Evolutionary conservation across 495 filamentous ascomycete species (phyloP).

Genomic region (Umbilicaria muhlenbergii): DNA sequence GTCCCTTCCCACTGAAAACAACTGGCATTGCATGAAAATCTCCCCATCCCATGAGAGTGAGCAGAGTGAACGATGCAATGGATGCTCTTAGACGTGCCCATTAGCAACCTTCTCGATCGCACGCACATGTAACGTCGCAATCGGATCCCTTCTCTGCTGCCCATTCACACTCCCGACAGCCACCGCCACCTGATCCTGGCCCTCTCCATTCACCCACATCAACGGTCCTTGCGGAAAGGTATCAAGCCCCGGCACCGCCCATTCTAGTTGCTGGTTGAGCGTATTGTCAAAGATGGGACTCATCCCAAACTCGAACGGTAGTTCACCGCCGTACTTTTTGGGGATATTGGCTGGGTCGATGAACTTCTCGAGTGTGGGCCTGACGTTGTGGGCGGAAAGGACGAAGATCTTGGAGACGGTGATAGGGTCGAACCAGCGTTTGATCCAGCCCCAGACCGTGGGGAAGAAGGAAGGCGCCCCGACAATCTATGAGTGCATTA

Average conservation of each 20-base stretch:
- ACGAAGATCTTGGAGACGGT: conserved; percentile 93
- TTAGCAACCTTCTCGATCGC: background rate
- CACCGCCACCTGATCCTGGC: conserved; percentile 7
- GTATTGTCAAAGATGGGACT: conserved; percentile 45
- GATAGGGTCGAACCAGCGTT: conserved; percentile 88
- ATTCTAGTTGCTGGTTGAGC: conserved; percentile 3
- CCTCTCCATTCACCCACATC: conserved; percentile 8
- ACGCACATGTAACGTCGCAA: conserved; percentile 8
- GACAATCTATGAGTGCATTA: conserved; percentile 42
- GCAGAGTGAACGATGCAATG: too few species aligned
- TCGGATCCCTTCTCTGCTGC: conserved; percentile 3
- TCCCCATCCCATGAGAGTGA: too few species aligned
- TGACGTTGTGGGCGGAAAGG: conserved; percentile 49
- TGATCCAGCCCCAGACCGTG: conserved; percentile 90
- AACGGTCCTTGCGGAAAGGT: conserved; percentile 7
- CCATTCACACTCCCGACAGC: conserved; percentile 8
- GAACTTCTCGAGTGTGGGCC: conserved; percentile 57
- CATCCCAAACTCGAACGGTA: conserved; percentile 66
- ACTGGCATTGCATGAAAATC: too few species aligned
- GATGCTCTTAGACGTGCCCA: too few species aligned
- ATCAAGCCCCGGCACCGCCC: background rate
- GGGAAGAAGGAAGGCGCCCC: conserved; percentile 84
- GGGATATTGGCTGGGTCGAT: conserved; percentile 72
- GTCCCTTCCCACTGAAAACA: too few species aligned
- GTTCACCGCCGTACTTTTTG: conserved; percentile 66